These are phyloP conservation scores for Cyberlindnera mrakii DNA, from an alignment of 805 yeast genomes.

Conservation along the genomic window DNA sequence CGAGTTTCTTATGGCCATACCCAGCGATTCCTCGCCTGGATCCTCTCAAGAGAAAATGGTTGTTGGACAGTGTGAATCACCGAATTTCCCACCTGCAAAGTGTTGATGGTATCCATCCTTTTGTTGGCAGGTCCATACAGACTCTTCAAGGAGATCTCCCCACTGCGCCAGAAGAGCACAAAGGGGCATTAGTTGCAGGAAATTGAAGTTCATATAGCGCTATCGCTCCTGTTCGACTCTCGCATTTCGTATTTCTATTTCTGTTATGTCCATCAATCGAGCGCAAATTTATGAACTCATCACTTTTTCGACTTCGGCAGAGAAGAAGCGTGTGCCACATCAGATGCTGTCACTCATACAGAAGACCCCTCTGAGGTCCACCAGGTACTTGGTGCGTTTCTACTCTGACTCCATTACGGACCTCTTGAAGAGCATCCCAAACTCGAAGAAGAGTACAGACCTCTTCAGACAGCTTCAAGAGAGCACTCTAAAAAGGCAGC, in stretches of 20 bases:
- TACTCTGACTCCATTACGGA: not conserved
- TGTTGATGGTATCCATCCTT: conserved; percentile 6
- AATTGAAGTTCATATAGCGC: not conserved
- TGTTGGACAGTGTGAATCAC: conserved; percentile 48
- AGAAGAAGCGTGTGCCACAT: too few relatives aligned
- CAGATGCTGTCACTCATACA: too few relatives aligned
- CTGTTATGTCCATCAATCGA: not conserved
- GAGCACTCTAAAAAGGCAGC: not conserved
- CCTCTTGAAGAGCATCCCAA: not conserved
- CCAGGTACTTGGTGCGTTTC: too few relatives aligned
- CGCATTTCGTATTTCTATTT: not conserved
- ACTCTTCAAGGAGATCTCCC: conserved; percentile 19
- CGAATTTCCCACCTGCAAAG: conserved; percentile 55
- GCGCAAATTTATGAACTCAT: too few relatives aligned
- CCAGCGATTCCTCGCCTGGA: conserved; percentile 52
- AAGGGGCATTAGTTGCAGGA: not conserved
- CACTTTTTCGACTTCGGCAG: too few relatives aligned
- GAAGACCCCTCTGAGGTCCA: too few relatives aligned
- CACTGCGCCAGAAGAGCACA: conserved; percentile 21
- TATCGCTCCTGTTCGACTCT: conserved; percentile 5
- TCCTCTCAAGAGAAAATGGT: conserved; percentile 46
- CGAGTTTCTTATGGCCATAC: conserved; percentile 49
- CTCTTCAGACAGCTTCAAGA: not conserved
- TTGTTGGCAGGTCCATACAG: conserved; percentile 28
- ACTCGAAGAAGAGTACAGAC: not conserved